phyloP scores from a whole-genome alignment of 306 rosid species.

The Medicago ruthenica region DNA sequence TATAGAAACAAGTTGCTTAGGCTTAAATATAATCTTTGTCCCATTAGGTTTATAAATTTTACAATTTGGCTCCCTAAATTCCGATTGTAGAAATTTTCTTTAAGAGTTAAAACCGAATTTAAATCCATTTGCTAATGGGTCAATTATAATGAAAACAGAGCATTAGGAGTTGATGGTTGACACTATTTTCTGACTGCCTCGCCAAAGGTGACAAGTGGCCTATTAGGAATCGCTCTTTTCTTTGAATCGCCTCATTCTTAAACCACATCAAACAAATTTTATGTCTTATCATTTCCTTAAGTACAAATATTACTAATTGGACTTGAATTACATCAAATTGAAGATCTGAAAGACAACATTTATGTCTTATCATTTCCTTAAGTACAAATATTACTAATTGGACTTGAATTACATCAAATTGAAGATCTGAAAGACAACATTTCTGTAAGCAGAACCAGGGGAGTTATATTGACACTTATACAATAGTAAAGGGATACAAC shows the following conservation, averaged over 20 bases:
- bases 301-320: neutral
- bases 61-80: constrained; percentile 28
- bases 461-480: constrained; percentile 12
- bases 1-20: too few species aligned
- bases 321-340: constrained; percentile 28
- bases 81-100: constrained; percentile 24
- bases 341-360: constrained; percentile 8
- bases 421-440: constrained; percentile 18
- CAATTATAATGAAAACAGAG: constrained; percentile 20
- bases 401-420: constrained; percentile 28
- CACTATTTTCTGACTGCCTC: constrained; percentile 23
- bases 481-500: constrained; percentile 2
- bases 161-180: constrained; percentile 8
- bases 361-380: constrained; percentile 5
- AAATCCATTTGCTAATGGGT: neutral
- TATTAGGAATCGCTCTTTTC: constrained; percentile 12
- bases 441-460: constrained; percentile 20
- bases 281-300: constrained; percentile 11
- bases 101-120: constrained; percentile 8
- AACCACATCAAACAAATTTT: constrained; percentile 2
- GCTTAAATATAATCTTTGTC: neutral
- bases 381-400: neutral
- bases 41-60: constrained; percentile 9
- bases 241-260: constrained; percentile 15
- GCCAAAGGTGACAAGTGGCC: neutral